Evolutionary conservation across 2,329 filamentous ascomycete genomes (phyloP), one percentile per base, ranked within the genome.

Genomic region (Trichoderma koningiopsis): DNA sequence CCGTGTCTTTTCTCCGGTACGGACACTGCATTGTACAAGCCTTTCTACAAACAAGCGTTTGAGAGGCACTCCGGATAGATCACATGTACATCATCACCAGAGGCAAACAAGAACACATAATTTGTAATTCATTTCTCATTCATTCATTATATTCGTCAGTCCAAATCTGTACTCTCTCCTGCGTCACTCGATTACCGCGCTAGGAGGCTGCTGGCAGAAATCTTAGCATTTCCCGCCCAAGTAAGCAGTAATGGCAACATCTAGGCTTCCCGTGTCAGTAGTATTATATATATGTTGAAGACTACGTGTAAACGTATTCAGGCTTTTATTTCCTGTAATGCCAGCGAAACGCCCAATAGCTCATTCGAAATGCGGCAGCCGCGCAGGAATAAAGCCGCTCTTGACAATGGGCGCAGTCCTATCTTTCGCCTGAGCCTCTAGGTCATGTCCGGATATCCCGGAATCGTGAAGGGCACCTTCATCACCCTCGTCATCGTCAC

Each of bases 321-420:
- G 27, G 24, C 22, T 47, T 19, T 31, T 14, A 27, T 37, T 5
- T 19, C 27, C 61, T 19, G 22, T 7, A 43, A 22, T 31, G 61
- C 61, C 40, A 52, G 29, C 8, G 19, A 16, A 19, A 43, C 14
- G 29, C 11, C 47, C 37, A 58, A 49, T 22, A 10, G 2, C 16
- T 24, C 43, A 87, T 72, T 79, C 79, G 79, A 90, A 87, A 66
- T 83, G 82, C 47, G 88, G 88, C 70, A 90, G 76, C 70, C 87
- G 82, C 43, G 88, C 88, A 4, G 88, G 87, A 27, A 89, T 80
- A 72, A 90, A 90, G 2, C 78, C 78, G 24, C 68, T 24, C n/a
- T 55, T 55, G 31, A 6, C 31, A n/a, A 40, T 22, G 13, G 37
- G 53, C 7, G 59, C 31, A 53, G 63, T 61, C 3, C 56, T 60